Conservation (phyloP, 768 basidiomycete species). For the Tulasnella sp. region DNA sequence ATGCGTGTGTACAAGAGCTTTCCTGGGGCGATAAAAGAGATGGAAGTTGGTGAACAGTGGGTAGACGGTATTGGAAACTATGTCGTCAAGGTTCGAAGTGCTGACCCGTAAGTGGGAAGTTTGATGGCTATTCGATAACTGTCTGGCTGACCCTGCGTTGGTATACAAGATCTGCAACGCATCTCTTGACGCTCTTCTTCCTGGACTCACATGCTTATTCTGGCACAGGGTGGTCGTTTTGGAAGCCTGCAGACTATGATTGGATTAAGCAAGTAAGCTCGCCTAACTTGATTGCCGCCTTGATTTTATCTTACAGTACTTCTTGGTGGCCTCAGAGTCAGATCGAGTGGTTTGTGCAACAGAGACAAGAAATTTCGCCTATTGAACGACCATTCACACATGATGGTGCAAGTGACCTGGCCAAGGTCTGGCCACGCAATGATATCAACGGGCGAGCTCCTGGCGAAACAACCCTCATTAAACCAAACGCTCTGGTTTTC, state of each 20-base stretch:
- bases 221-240: constrained; percentile 42
- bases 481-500: constrained; percentile 94
- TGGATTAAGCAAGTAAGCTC: constrained; percentile 60
- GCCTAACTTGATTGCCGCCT: no score
- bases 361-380: constrained; percentile 56
- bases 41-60: constrained; percentile 54
- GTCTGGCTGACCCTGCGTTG: neutral
- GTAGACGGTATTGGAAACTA: constrained; percentile 91
- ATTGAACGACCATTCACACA: constrained; percentile 79
- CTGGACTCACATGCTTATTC: constrained; percentile 78
- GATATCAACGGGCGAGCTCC: neutral
- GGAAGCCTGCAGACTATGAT: constrained; percentile 66
- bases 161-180: constrained; percentile 58
- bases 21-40: constrained; percentile 73
- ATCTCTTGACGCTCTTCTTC: constrained; percentile 85
- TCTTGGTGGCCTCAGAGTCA: constrained; percentile 40
- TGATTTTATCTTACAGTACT: no score
- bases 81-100: constrained; percentile 69
- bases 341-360: constrained; percentile 83
- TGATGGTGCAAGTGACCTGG: constrained; percentile 60
- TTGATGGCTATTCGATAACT: neutral
- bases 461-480: constrained; percentile 58
- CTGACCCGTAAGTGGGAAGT: constrained; percentile 55
- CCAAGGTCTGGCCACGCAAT: constrained; percentile 39
- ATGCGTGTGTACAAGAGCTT: constrained; percentile 48